phyloP scores from a whole-genome alignment of 257 asterid species.

The Ocimum tenuiflorum region DNA sequence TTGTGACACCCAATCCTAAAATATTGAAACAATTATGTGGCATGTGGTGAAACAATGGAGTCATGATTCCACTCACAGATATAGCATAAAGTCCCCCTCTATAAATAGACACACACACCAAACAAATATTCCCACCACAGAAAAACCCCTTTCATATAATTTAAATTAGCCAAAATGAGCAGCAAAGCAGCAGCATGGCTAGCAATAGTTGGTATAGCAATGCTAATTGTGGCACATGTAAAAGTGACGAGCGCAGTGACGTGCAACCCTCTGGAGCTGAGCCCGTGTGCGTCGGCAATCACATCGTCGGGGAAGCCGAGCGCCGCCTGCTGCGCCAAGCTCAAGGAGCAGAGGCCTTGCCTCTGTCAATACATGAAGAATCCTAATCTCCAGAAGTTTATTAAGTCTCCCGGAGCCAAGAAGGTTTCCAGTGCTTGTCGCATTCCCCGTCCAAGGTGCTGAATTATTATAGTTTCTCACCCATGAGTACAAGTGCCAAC shows the following conservation, averaged over 20 bases:
- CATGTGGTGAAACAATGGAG: slow-evolving; percentile 21
- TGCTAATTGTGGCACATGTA: slow-evolving; percentile 29
- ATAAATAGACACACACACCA: slow-evolving; percentile 28
- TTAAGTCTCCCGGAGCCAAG: slow-evolving; percentile 70
- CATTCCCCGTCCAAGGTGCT: too few species aligned
- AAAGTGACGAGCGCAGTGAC: slow-evolving; percentile 37
- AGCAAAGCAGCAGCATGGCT: slow-evolving; percentile 21
- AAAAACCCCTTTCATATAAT: neutral
- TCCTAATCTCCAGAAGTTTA: slow-evolving; percentile 61
- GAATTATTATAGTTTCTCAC: too few species aligned
- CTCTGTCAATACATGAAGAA: slow-evolving; percentile 67
- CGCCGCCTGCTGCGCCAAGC: slow-evolving; percentile 48
- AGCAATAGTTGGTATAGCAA: slow-evolving; percentile 26
- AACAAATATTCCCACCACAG: neutral
- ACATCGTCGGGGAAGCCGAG: slow-evolving; percentile 47
- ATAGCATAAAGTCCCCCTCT: slow-evolving; percentile 17
- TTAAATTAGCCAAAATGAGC: slow-evolving; percentile 15
- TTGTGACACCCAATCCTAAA: neutral
- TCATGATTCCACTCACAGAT: slow-evolving; percentile 26
- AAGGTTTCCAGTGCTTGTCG: slow-evolving; percentile 56
- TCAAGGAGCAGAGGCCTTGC: slow-evolving; percentile 75
- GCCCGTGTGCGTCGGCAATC: slow-evolving; percentile 68
- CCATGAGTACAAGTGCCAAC: too few species aligned
- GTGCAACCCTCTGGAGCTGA: slow-evolving; percentile 70
- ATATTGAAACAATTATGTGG: neutral